Conservation (phyloP, 179 eudicot species). For the Nepenthes alata region DNA sequence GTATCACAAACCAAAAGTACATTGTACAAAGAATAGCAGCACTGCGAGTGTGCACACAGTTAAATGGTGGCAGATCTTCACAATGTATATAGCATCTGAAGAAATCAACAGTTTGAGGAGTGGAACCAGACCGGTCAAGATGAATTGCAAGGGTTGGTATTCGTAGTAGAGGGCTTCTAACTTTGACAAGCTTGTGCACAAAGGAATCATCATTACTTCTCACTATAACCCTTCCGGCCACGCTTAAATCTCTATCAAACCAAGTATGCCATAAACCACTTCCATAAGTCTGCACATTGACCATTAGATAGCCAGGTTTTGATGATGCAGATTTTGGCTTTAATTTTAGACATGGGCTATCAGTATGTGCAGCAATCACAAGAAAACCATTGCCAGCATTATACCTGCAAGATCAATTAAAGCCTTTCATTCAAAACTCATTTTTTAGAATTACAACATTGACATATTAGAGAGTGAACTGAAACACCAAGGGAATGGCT, state of each 20-base stretch:
- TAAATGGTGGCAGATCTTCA: too few species aligned
- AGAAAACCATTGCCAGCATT: conserved; percentile 71
- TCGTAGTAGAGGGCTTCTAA: conserved; percentile 65
- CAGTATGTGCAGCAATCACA: conserved; percentile 92
- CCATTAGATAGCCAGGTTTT: conserved; percentile 81
- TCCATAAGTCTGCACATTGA: conserved; percentile 94
- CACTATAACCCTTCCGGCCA: conserved; percentile 87
- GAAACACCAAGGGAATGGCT: too few species aligned
- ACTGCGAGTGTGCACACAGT: too few species aligned
- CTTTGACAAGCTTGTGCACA: conserved; percentile 68
- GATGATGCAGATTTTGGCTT: conserved; percentile 87
- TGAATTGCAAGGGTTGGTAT: conserved; percentile 92
- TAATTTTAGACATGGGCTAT: conserved; percentile 89
- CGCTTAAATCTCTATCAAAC: conserved; percentile 86
- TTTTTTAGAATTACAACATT: neutral
- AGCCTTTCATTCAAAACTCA: neutral
- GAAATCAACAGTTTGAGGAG: conserved; percentile 4
- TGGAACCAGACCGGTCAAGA: conserved; percentile 57
- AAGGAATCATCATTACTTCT: conserved; percentile 74
- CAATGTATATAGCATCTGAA: neutral
- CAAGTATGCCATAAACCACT: conserved; percentile 96
- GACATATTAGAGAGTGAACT: too few species aligned
- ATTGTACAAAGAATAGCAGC: too few species aligned
- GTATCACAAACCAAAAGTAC: too few species aligned
- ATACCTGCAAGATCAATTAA: conserved; percentile 59